Base-by-base conservation (phyloP, 2,329 filamentous ascomycete species). In the Rhinocladiella mackenziei region DNA sequence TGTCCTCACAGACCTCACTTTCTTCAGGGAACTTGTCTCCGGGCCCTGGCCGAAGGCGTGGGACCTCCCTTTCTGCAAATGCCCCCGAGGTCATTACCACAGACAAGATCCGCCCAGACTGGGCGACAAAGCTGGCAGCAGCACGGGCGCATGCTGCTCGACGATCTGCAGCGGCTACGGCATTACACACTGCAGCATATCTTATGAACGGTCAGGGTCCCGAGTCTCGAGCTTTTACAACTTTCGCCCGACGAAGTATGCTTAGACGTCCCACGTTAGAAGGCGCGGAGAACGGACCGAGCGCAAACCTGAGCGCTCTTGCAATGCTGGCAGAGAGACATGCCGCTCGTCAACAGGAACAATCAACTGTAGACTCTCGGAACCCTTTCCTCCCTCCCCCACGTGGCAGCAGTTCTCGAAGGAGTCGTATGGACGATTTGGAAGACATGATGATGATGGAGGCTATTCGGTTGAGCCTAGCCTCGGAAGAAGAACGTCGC, bases 401-500 rank as follows among this genome's bases (percentile, higher is more conserved):
- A 11, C 66, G 68, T n/a, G 63, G 75, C 5, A 63, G 65, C 13
- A 76, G 73, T 55, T 77, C 76, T 25, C 69, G 81, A 48, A 70
- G 79, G 50, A 77, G 66, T 43, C 76, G 87, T 20, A 80, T 94
- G 61, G 87, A 94, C 15, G 89, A 97, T 56, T 75, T 97, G 0
- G 92, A 98, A 62, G 91, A 95, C 36, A 86, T 98, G 72, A 98
- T 98, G 92, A 89, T 97, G 73, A 88, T 92, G 75, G 92, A 98
- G 64, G 92, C 92, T 0, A 94, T 98, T 35, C 77, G 92, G 28
- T 66, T 95, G 20, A 95, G 89, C 35, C 72, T 98, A n/a, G 89
- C 85, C 0, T 83, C 87, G 1, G 92, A 98, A 62, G 91, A 97
- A 59, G 91, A 97, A 30, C 78, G 91, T n/a, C 85, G 88, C 56